Percentiles rank a stretch among this genome's conserved stretches.
Evolutionary conservation across 2,329 filamentous ascomycete genomes (phyloP).

Genomic region (Fusarium sublunatum): DNA sequence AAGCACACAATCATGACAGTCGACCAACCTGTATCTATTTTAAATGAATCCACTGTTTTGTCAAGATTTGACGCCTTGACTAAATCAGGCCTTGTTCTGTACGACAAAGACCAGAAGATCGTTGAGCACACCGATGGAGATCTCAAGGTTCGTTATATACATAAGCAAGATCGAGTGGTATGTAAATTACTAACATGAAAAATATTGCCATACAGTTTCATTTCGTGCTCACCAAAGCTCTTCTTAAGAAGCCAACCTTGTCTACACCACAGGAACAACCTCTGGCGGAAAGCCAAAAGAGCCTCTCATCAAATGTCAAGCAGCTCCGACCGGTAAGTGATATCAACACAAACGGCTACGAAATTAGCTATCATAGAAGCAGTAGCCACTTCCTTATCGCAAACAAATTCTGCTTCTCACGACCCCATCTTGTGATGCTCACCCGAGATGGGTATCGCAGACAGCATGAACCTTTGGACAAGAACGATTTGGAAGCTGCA

Average conservation of each 20-base stretch:
- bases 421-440: conserved; percentile 13
- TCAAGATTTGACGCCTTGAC: conserved; percentile 4
- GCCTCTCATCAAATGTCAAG: background rate
- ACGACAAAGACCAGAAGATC: background rate
- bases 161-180: too few species aligned
- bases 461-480: conserved; percentile 1
- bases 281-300: fast-evolving
- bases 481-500: conserved; percentile 1
- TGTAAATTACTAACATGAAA: background rate
- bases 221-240: conserved; percentile 8
- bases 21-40: background rate
- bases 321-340: background rate
- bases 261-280: background rate
- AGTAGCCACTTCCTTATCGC: conserved; percentile 3
- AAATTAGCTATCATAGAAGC: background rate
- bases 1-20: background rate
- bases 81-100: conserved; percentile 3
- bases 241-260: conserved; percentile 11
- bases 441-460: background rate
- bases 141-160: background rate
- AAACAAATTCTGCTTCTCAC: conserved; percentile 12
- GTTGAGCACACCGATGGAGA: background rate
- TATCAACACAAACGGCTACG: conserved; percentile 2
- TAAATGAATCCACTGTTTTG: background rate
- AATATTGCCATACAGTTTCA: background rate